Evolutionary conservation across 148 eudicot genomes (phyloP).

Genomic region (Vaccinium myrtillus): DNA sequence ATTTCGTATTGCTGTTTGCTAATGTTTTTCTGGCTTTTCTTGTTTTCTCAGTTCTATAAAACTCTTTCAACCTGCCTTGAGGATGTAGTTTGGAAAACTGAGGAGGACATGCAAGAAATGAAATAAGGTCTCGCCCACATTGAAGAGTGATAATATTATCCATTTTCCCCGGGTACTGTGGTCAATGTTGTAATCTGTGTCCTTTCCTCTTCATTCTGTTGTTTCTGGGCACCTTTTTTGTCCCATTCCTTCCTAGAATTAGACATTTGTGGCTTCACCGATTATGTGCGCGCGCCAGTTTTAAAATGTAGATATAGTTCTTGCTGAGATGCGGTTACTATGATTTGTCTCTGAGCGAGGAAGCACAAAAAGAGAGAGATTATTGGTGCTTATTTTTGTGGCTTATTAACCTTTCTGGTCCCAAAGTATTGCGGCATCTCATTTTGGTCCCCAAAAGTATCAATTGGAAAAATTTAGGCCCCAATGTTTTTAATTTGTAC

Average conservation of each 20-base stretch:
- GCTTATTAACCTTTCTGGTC: neutral
- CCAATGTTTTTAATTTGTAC: too few relatives aligned
- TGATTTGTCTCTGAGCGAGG: neutral
- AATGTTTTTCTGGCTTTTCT: neutral
- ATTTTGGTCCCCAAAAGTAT: too few relatives aligned
- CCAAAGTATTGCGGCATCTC: too few relatives aligned
- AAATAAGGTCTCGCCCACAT: conserved; percentile 12
- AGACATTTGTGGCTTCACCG: neutral
- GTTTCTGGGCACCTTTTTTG: neutral
- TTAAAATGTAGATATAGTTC: neutral
- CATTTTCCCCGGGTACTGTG: neutral
- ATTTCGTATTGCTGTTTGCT: neutral
- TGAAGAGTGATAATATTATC: neutral
- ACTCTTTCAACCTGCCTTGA: conserved; percentile 70
- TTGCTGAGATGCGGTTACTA: neutral
- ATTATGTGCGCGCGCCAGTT: neutral
- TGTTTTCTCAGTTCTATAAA: conserved; percentile 64
- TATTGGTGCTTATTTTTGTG: neutral
- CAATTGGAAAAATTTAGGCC: too few relatives aligned
- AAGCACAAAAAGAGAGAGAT: neutral
- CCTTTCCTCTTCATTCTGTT: neutral
- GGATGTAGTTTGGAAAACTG: conserved; percentile 96
- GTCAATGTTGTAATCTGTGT: neutral
- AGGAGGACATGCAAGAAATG: conserved; percentile 71
- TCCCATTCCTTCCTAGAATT: neutral